Percentiles rank a stretch among this genome's conserved stretches.
phyloP scores from a whole-genome alignment of 2,329 filamentous ascomycete genomes.

The Sporothrix mexicana region DNA sequence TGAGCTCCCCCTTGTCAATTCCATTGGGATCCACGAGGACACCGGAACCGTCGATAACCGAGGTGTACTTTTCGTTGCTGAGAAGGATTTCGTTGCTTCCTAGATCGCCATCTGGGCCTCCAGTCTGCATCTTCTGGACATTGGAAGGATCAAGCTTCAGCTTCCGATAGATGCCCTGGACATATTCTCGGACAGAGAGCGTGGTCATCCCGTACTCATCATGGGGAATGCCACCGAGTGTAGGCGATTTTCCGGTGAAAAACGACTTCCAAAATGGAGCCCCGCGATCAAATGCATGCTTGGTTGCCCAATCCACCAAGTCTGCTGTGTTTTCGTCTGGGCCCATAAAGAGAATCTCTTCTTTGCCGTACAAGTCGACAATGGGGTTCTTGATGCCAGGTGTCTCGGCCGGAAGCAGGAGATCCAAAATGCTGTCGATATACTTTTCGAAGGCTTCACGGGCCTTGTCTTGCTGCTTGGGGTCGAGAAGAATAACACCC shows the following conservation, averaged over 20 bases:
- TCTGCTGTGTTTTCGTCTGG: slow-evolving; percentile 99
- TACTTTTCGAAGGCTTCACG: slow-evolving; percentile 98
- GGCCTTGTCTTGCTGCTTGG: slow-evolving; percentile 91
- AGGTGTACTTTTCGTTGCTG: slow-evolving; percentile 92
- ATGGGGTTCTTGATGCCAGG: slow-evolving; percentile 99
- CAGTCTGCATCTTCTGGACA: slow-evolving; percentile 94
- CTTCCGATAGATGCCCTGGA: slow-evolving; percentile 97
- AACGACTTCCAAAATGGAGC: slow-evolving; percentile 99
- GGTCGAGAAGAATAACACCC: slow-evolving; percentile 93
- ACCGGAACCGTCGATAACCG: slow-evolving; percentile 94
- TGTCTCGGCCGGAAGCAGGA: slow-evolving; percentile 85
- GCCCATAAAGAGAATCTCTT: slow-evolving; percentile 98
- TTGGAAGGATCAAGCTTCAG: slow-evolving; percentile 83
- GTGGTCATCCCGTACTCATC: slow-evolving; percentile 98
- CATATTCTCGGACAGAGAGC: slow-evolving; percentile 92
- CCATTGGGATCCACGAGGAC: slow-evolving; percentile 93
- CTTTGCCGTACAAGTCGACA: slow-evolving; percentile 90
- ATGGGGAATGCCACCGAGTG: slow-evolving; percentile 94
- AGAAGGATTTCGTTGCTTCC: slow-evolving; percentile 98
- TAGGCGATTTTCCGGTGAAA: slow-evolving; percentile 98
- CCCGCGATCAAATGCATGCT: slow-evolving; percentile 84
- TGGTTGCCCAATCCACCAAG: slow-evolving; percentile 97
- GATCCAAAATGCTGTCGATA: slow-evolving; percentile 96
- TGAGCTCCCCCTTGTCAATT: slow-evolving; percentile 80
- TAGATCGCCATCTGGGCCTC: slow-evolving; percentile 93